phyloP scores from a whole-genome alignment of 78 protist species.

The Cavenderia fasciculata region DNA sequence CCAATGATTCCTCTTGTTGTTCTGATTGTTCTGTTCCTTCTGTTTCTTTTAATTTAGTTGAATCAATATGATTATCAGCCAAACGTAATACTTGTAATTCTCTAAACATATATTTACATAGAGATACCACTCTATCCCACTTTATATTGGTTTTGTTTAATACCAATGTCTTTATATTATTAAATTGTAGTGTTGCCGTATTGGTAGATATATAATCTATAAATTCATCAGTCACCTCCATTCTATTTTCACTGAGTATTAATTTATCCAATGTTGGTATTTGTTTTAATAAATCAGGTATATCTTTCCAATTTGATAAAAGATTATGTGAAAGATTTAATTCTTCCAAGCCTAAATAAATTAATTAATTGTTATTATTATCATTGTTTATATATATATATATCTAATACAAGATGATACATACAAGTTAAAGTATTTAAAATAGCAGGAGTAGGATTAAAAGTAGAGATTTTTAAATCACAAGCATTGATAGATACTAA shows the following conservation, averaged over 20 bases:
- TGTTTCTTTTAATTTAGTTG: neutral
- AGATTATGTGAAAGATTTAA: conserved; percentile 24
- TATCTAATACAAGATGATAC: neutral
- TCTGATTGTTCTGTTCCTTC: neutral
- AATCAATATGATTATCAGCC: neutral
- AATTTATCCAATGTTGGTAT: conserved; percentile 3
- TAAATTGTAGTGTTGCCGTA: neutral
- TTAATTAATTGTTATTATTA: neutral
- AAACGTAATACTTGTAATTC: neutral
- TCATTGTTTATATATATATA: neutral
- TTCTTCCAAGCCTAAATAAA: conserved; percentile 4
- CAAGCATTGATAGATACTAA: neutral
- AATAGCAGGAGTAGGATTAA: neutral
- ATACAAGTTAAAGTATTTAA: neutral
- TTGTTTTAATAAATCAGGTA: conserved; percentile 6
- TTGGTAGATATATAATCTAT: neutral
- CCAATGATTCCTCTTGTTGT: neutral
- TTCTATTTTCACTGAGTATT: conserved; percentile 22
- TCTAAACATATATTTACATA: conserved; percentile 1
- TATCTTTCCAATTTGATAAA: conserved; percentile 29
- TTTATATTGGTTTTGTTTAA: neutral
- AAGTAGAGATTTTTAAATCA: neutral
- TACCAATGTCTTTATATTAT: neutral
- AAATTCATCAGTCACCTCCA: neutral
- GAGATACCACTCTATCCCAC: neutral